These are phyloP conservation scores for Termitomyces sp. DNA, from an alignment of 768 basidiomycete species.

Conservation along the genomic window DNA sequence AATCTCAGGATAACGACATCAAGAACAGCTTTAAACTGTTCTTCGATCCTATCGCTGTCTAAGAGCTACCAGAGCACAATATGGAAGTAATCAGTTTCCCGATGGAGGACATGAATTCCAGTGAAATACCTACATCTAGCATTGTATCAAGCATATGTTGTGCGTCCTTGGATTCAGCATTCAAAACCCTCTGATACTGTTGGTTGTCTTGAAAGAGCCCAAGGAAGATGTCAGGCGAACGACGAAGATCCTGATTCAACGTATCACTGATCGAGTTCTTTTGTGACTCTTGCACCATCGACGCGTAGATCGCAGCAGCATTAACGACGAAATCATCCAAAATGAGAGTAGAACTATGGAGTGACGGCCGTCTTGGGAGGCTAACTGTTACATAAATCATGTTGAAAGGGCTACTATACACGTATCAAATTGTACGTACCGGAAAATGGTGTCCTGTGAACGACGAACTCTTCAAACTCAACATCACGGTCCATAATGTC, in stretches of 20 bases:
- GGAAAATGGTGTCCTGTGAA: too few relatives aligned
- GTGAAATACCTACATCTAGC: not conserved
- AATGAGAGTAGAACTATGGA: not conserved
- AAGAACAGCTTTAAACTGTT: not conserved
- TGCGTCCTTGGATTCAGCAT: not conserved
- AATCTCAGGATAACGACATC: not conserved
- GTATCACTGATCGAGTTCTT: not conserved
- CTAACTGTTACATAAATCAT: too few relatives aligned
- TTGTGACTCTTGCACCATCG: not conserved
- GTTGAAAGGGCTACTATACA: too few relatives aligned
- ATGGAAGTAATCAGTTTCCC: too few relatives aligned
- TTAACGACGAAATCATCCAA: not conserved
- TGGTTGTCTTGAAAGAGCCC: not conserved
- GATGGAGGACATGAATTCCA: not conserved
- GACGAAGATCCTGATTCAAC: not conserved
- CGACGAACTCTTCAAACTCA: too few relatives aligned
- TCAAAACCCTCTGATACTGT: not conserved
- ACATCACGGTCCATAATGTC: too few relatives aligned
- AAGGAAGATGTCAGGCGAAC: not conserved
- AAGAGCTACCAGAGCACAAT: not conserved
- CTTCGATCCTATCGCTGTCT: not conserved
- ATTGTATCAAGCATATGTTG: not conserved
- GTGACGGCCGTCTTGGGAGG: not conserved
- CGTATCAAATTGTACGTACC: too few relatives aligned
- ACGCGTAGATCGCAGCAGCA: not conserved